These are phyloP conservation scores for Beauveria medogensis DNA, from an alignment of 2,329 filamentous ascomycete species.

Conservation along the genomic window DNA sequence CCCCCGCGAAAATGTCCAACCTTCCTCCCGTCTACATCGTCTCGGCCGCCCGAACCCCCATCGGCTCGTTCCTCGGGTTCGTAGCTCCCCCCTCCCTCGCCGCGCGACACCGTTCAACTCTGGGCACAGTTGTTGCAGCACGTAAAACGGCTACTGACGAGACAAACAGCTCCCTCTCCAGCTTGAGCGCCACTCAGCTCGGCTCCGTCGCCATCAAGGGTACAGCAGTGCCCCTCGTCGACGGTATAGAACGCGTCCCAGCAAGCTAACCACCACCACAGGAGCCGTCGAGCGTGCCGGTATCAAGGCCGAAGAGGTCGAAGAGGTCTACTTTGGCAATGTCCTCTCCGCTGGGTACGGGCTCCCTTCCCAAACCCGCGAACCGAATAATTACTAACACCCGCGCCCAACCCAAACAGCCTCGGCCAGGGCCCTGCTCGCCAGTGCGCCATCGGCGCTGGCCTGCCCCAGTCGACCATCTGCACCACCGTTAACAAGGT, in stretches of 20 bases:
- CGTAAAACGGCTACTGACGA: not conserved
- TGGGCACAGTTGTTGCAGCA: not conserved
- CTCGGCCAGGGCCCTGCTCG: slow-evolving; percentile 93
- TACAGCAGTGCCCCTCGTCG: slow-evolving; percentile 30
- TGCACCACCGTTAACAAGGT: slow-evolving; percentile 98
- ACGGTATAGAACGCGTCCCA: not conserved
- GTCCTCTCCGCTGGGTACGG: slow-evolving; percentile 88
- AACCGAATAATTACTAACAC: not conserved
- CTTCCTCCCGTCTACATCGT: slow-evolving; percentile 93
- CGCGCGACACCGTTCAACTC: not conserved
- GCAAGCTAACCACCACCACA: slow-evolving; percentile 22
- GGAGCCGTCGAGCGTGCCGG: slow-evolving; percentile 78
- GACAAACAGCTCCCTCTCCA: slow-evolving; percentile 67
- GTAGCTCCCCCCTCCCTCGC: slow-evolving; percentile 14
- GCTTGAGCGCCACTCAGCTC: slow-evolving; percentile 76
- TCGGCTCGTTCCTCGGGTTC: slow-evolving; percentile 91
- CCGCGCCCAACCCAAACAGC: slow-evolving; percentile 35
- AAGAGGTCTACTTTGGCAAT: slow-evolving; percentile 98
- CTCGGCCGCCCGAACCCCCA: slow-evolving; percentile 79
- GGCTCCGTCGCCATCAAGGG: slow-evolving; percentile 90
- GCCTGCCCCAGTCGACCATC: slow-evolving; percentile 69
- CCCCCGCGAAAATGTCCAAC: slow-evolving; percentile 57
- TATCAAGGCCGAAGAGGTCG: slow-evolving; percentile 80
- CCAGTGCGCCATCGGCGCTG: slow-evolving; percentile 85
- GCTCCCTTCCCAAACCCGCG: not conserved